phyloP scores from a whole-genome alignment of 345 rosid genomes.

The Syzygium grande region DNA sequence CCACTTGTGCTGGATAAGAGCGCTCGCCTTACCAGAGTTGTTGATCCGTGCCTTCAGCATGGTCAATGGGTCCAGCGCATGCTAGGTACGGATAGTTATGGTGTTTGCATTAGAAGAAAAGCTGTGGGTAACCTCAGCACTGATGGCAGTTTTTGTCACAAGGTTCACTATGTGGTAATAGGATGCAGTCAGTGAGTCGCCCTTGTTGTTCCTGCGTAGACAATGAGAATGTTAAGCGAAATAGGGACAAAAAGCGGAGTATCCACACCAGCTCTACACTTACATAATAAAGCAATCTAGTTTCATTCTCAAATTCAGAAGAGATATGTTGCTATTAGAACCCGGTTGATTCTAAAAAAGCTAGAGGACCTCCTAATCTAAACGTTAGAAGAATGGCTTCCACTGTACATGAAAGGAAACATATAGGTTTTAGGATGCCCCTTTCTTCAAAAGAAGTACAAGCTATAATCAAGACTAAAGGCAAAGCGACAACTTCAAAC shows the following conservation, averaged over 20 bases:
- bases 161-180: conserved; percentile 68
- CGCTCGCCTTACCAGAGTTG: conserved; percentile 59
- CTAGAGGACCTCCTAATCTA: not conserved
- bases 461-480: not conserved
- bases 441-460: not conserved
- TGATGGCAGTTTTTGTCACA: conserved; percentile 51
- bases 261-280: not conserved
- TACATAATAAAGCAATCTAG: not conserved
- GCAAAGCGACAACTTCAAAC: not conserved
- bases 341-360: not conserved
- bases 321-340: not conserved
- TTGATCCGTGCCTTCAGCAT: conserved; percentile 64
- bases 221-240: not conserved
- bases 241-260: not conserved
- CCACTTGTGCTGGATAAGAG: conserved; percentile 92
- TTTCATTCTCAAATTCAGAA: not conserved
- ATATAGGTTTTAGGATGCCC: not conserved
- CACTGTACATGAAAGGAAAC: not conserved
- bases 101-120: conserved; percentile 66
- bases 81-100: conserved; percentile 64
- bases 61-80: conserved; percentile 61
- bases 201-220: conserved; percentile 61
- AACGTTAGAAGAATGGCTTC: not conserved
- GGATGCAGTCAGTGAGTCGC: conserved; percentile 53
- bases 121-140: conserved; percentile 65